Evolutionary conservation across 768 basidiomycete species (phyloP), one percentile per base, ranked within the genome.

Genomic region (Floccularia luteovirens): DNA sequence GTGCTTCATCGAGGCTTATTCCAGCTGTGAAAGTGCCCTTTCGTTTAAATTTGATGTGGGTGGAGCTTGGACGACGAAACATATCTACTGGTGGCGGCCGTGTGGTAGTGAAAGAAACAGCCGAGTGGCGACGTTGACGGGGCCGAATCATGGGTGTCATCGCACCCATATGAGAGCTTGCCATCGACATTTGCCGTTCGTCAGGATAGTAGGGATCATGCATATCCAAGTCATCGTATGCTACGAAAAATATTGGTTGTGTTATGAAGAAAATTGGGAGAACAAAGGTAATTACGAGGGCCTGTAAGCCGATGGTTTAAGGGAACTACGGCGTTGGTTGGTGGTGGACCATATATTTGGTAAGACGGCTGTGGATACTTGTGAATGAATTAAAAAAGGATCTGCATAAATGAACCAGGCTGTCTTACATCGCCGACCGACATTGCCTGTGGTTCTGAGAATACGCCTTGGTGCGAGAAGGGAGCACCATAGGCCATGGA

Each of bases 1-100:
- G 80, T 12, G 83, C 83, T 57, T 84, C 82, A 14, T 70, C 72
- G 14, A 87, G 69, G 27, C 70, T 76, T 48, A 87, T 71, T 5
- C 84, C 84, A 16, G 74, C 66, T 37, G 70, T 62, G 53, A 82
- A 74, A 10, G 76, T 65, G 8, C 79, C 80, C 63, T 80, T 85
- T 55, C 78, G 75, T 59, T 80, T 83, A 62, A 87, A 87, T 55
- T 81, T 84, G 43, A 87, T 64, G 39, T 75, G 62, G 28, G 69
- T 60, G 20, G 71, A 63, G 48, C 68, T 71, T 11, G 70, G 63
- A 19, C 67, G 64, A 16, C 68, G 70, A 53, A 69, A 74, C n/a
- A 61, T 52, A 42, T 76, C 67, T 39, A 67, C 50, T 5, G 54
- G 52, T 24, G 59, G 53, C 11, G 66, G 64, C n/a, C n/a, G n/a